Base-by-base conservation (phyloP, 1,139 yeast genomes). In the Hemisphaericaspora xylofermentans region DNA sequence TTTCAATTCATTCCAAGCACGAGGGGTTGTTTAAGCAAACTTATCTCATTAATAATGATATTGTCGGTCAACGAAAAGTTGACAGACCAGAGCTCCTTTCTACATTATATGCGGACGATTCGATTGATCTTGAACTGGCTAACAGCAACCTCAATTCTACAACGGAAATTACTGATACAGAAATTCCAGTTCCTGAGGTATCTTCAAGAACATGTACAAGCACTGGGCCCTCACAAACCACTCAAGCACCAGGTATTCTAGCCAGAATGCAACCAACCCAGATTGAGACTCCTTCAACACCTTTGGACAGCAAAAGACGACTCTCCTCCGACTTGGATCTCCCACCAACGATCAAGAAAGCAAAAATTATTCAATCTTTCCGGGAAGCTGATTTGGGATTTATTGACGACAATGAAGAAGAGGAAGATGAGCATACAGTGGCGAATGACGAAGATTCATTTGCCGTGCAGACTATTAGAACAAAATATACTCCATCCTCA, bases 401-500 rank as follows among this genome's bases (percentile, higher is more conserved):
- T 36, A 41, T 47, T n/a, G 41, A 30, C 12, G 30, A 37, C 6
- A 26, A 38, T 24, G 43, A 38, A 13, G 43, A 40, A 13, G 41
- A 40, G 3, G 36, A 28, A 9, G 30, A n/a, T 14, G 38, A 37
- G 4, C 38, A 26, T 3, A 19, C 13, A 12, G 39, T 25, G 7
- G 38, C 36, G 7, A 26, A 16, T 8, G 27, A 39, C 8, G 41
- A 43, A 19, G 49, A 45, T 32, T 42, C 44, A 12, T 45, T 45
- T 40, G 37, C 40, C 2, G 17, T 25, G 2, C 41, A 40, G 17
- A 39, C 43, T n/a, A 39, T 32, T 14, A 38, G 49, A 32, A 27
- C 46, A 2, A 43, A 45, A 34, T 45, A 45, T 38, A 36, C 43
- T 6, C 48, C 48, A 5, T 36, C 41, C 16, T 27, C 43, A 15